These are phyloP conservation scores for Tolypocladium ovalisporum DNA, from an alignment of 2,329 filamentous ascomycete genomes.

Conservation along the genomic window DNA sequence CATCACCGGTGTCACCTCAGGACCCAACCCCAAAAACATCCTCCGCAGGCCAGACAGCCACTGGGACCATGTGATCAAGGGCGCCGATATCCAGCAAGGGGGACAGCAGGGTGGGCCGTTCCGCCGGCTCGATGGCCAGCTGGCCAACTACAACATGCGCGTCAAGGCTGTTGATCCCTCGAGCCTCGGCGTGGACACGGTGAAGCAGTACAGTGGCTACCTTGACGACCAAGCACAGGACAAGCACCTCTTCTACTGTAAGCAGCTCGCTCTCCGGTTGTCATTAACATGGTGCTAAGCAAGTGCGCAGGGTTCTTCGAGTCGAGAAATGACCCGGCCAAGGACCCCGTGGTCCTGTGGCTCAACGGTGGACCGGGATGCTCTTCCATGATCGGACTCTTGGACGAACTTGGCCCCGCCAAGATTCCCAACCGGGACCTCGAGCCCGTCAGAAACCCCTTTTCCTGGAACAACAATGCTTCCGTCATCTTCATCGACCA, in stretches of 20 bases:
- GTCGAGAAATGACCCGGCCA: slow-evolving; percentile 25
- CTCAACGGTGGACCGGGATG: slow-evolving; percentile 24
- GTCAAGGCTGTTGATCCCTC: slow-evolving; percentile 83
- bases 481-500: slow-evolving; percentile 65
- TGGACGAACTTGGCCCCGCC: slow-evolving; percentile 67
- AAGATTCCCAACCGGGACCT: slow-evolving; percentile 40
- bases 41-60: background rate
- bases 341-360: slow-evolving; percentile 44
- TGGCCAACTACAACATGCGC: slow-evolving; percentile 78
- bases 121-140: slow-evolving; percentile 66
- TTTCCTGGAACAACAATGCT: slow-evolving; percentile 51
- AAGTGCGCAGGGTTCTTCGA: slow-evolving; percentile 42
- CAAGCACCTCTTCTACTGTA: slow-evolving; percentile 98
- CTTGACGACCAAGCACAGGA: slow-evolving; percentile 91
- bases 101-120: background rate
- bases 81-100: background rate
- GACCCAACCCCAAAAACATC: background rate
- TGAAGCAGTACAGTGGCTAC: slow-evolving; percentile 97
- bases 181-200: slow-evolving; percentile 73
- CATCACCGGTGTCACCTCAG: background rate
- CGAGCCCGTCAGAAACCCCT: slow-evolving; percentile 37
- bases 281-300: background rate
- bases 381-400: slow-evolving; percentile 30
- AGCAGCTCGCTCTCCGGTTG: slow-evolving; percentile 24
- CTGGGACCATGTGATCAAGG: slow-evolving; percentile 1